A percentile compares a stretch with the other conserved stretches of the same genome.
phyloP scores from a whole-genome alignment of 495 filamentous ascomycete genomes.

The Penicillium turbatum region DNA sequence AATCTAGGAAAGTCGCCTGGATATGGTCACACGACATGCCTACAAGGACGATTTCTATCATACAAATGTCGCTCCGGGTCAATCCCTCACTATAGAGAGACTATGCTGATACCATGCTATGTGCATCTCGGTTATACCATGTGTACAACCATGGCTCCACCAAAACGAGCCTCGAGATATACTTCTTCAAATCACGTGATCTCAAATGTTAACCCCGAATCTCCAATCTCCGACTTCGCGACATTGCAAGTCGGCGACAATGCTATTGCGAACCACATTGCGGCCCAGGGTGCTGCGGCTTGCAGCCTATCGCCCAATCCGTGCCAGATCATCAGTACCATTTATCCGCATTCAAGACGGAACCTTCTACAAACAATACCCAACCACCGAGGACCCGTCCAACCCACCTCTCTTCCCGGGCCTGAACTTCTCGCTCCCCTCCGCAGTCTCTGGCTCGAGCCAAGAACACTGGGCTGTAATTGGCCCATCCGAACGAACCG shows the following conservation, averaged over 20 bases:
- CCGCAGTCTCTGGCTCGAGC: not conserved
- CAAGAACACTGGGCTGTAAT: slow-evolving; percentile 65
- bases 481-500: slow-evolving; percentile 67
- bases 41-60: not conserved
- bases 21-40: not conserved
- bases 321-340: slow-evolving; percentile 36
- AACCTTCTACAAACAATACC: slow-evolving; percentile 79
- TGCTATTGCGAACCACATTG: slow-evolving; percentile 15
- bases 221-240: slow-evolving; percentile 1
- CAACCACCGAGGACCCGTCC: slow-evolving; percentile 40
- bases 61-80: too few relatives aligned
- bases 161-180: not conserved
- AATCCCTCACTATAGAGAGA: too few relatives aligned
- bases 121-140: not conserved
- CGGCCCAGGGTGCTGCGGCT: slow-evolving; percentile 10
- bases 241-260: not conserved
- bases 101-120: too few relatives aligned
- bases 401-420: slow-evolving; percentile 62
- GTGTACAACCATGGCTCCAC: too few relatives aligned
- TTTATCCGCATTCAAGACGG: slow-evolving; percentile 69
- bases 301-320: not conserved
- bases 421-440: slow-evolving; percentile 60
- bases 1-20: not conserved
- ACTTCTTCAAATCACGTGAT: slow-evolving; percentile 1
- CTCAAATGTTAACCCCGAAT: not conserved